Base-by-base conservation (phyloP, 371 early-diverging fungal species). In the Mortierella sp. region DNA sequence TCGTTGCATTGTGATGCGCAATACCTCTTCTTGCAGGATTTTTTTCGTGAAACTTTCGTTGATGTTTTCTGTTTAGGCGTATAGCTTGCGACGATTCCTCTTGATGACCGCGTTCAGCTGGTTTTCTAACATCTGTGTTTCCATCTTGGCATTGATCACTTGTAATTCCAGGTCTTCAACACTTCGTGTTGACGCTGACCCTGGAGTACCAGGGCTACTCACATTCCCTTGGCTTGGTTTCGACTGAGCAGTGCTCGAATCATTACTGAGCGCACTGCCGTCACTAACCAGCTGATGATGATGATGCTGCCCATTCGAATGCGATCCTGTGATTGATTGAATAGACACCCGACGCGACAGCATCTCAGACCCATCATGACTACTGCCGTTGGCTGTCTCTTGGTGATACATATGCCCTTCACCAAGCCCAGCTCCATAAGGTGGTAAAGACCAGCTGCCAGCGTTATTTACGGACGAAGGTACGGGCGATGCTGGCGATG, bases 61-160 rank as follows among this genome's bases (percentile, higher is more conserved):
- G n/a, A n/a, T n/a, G n/a, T n/a, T n/a, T n/a, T n/a, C n/a, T n/a
- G n/a, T n/a, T 23, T 61, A 73, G 1, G 73, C 73, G 24, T 73
- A 73, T 14, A 73, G 45, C 49, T 67, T 73, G 48, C 73, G 63
- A 27, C 67, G 67, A 43, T 73, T 73, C 12, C 73, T 57, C 31
- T 81, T 81, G 53, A 81, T 79, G n/a, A 81, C 81, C 3, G 81
- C 80, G 46, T 78, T 79, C 54, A 81, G 50, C 49, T 79, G 79
- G 59, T 74, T 69, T 63, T 81, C 81, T 14, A 81, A 54, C 71
- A 74, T 74, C 53, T 73, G 74, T 0, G 81, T 79, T 54, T 81
- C 80, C 58, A 70, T 72, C 67, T 67, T 79, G 54, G 81, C 81
- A 70, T 81, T 81, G 45, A 71, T 74, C 48, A 79, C 79, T 50